These are phyloP conservation scores for Wickerhamiella azyma DNA, from an alignment of 805 yeast species.

Conservation along the genomic window DNA sequence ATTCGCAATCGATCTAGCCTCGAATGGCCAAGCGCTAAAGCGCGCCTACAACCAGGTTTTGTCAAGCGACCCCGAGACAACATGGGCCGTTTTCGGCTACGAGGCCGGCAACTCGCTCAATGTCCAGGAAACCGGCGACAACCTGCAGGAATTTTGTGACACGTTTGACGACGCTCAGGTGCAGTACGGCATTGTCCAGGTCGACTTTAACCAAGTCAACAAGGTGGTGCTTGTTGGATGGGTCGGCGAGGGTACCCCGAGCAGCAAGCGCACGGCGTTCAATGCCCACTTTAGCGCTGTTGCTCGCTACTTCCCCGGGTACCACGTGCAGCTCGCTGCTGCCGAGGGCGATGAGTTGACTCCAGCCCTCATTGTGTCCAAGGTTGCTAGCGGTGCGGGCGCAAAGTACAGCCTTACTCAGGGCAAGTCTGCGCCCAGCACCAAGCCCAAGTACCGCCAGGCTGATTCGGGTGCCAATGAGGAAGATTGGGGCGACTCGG, in stretches of 20 bases:
- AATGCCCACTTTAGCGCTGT: conserved; percentile 30
- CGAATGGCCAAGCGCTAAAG: conserved; percentile 65
- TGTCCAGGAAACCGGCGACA: conserved; percentile 38
- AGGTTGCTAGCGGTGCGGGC: conserved; percentile 85
- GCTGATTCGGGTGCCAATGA: conserved; percentile 29
- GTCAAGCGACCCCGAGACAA: conserved; percentile 51
- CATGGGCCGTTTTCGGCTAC: conserved; percentile 76
- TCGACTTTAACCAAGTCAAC: conserved; percentile 78
- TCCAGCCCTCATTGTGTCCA: conserved; percentile 55
- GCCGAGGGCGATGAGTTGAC: conserved; percentile 84
- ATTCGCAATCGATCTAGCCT: conserved; percentile 38
- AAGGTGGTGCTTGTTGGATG: conserved; percentile 81
- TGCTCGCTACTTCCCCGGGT: conserved; percentile 39
- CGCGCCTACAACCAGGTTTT: conserved; percentile 66
- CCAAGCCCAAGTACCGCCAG: conserved; percentile 26
- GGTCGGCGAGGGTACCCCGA: conserved; percentile 87
- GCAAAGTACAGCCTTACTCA: conserved; percentile 60
- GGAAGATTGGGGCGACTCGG: conserved; percentile 59
- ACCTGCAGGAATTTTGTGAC: conserved; percentile 61
- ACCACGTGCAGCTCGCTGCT: conserved; percentile 95
- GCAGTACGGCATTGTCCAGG: conserved; percentile 81
- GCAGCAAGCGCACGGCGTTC: conserved; percentile 30
- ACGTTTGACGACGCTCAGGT: conserved; percentile 77
- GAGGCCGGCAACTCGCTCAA: conserved; percentile 36
- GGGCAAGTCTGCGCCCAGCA: conserved; percentile 22